phyloP scores from a whole-genome alignment of 1,284 basidiomycete genomes.

The Tylopilus microsporus region DNA sequence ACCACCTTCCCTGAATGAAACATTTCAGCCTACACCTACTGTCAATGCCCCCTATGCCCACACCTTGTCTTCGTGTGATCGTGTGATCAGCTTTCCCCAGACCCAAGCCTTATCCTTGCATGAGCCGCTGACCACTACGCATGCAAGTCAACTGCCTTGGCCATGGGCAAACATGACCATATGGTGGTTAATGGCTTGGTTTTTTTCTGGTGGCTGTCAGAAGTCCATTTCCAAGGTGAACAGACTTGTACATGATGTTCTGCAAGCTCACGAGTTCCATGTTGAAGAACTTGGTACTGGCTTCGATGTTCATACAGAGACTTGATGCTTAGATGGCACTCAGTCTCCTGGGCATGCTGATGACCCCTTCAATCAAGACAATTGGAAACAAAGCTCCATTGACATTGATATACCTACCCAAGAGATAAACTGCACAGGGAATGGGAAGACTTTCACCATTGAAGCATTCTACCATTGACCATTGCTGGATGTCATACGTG shows the following conservation, averaged over 20 bases:
- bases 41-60: no score
- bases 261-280: background rate
- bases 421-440: background rate
- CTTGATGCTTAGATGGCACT: background rate
- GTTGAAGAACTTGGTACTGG: background rate
- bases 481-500: background rate
- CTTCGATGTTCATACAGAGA: background rate
- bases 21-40: no score
- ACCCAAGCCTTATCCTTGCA: no score
- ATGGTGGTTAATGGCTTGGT: slow-evolving; percentile 2
- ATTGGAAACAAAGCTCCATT: background rate
- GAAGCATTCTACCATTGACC: background rate
- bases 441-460: background rate
- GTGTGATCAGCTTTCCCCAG: no score
- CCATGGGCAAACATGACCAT: slow-evolving; percentile 2
- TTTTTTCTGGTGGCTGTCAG: background rate
- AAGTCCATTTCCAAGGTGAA: background rate
- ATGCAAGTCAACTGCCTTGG: background rate
- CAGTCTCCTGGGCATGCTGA: background rate
- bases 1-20: no score
- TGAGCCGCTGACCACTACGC: background rate
- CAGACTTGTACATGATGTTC: background rate
- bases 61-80: no score
- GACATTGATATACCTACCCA: background rate
- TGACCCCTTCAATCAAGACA: background rate